Percentiles rank a stretch among this genome's conserved stretches.
These are phyloP conservation scores for Bipolaris sorokiniana DNA, from an alignment of 2,329 filamentous ascomycete genomes.

Conservation along the genomic window DNA sequence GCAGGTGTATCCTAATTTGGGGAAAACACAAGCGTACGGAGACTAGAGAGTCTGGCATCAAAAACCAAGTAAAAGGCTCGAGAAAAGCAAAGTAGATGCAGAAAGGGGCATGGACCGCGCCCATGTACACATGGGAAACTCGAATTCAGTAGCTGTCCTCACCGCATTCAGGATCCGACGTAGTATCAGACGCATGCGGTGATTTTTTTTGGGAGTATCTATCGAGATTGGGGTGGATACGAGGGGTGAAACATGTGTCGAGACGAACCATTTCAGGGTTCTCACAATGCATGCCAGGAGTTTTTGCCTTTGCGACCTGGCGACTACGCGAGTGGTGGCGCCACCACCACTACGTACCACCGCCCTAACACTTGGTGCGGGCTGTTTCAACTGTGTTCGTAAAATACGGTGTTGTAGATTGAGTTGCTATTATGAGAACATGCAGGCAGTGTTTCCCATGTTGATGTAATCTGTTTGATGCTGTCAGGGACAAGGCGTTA, in stretches of 20 bases:
- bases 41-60: neutral
- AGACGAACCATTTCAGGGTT: constrained; percentile 22
- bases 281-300: neutral
- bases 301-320: constrained; percentile 3
- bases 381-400: constrained; percentile 3
- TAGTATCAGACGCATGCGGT: constrained; percentile 6
- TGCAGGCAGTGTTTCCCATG: neutral
- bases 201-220: constrained; percentile 1
- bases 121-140: constrained; percentile 2
- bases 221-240: neutral
- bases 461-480: constrained; percentile 2
- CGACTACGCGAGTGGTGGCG: constrained; percentile 15
- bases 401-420: constrained; percentile 2
- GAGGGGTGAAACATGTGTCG: constrained; percentile 9
- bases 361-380: neutral
- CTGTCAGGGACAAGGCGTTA: constrained; percentile 10
- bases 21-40: neutral
- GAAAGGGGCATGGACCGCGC: constrained; percentile 7
- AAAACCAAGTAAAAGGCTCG: neutral
- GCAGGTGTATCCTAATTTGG: constrained; percentile 7
- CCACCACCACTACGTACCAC: neutral
- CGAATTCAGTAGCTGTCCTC: neutral
- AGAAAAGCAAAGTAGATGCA: neutral
- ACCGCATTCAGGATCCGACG: constrained; percentile 2
- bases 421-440: constrained; percentile 11